These are phyloP conservation scores for Zychaea mexicana DNA, from an alignment of 371 early-diverging fungal species.

Conservation along the genomic window DNA sequence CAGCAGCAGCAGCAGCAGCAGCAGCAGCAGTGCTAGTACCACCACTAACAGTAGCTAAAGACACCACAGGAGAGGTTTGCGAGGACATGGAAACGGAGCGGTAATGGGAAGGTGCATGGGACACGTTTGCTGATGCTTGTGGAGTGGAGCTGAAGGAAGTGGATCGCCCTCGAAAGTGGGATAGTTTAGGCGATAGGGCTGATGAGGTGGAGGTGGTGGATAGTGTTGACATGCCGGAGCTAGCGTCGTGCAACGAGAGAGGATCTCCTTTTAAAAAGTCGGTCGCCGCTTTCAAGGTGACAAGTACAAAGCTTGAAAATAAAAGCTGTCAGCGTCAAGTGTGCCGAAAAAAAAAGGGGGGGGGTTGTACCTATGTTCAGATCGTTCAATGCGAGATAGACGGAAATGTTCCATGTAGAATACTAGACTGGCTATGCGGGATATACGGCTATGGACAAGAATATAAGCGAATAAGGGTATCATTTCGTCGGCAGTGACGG, in stretches of 20 bases:
- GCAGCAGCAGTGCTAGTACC: constrained; percentile 4
- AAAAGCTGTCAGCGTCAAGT: too few relatives aligned
- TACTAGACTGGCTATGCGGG: constrained; percentile 52
- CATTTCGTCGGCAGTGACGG: constrained; percentile 65
- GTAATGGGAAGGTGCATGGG: constrained; percentile 13
- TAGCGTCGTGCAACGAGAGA: constrained; percentile 39
- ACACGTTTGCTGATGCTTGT: not conserved
- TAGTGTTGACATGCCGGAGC: constrained; percentile 26
- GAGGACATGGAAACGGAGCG: constrained; percentile 22
- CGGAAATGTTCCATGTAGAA: constrained; percentile 63
- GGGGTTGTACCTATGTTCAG: constrained; percentile 55
- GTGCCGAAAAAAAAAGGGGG: too few relatives aligned
- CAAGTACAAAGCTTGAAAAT: constrained; percentile 48
- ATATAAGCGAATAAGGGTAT: constrained; percentile 63
- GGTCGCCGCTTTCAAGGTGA: constrained; percentile 55
- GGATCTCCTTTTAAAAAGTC: constrained; percentile 63
- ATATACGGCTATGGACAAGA: constrained; percentile 53
- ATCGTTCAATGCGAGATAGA: constrained; percentile 48
- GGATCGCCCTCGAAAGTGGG: constrained; percentile 25
- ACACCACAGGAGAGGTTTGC: not conserved
- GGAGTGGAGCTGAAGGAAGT: constrained; percentile 33
- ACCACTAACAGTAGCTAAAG: not conserved
- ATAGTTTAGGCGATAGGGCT: constrained; percentile 23
- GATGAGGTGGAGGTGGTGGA: constrained; percentile 28
- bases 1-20: not conserved